Evolutionary conservation across 768 basidiomycete species (phyloP).

Genomic region (Postia placenta): DNA sequence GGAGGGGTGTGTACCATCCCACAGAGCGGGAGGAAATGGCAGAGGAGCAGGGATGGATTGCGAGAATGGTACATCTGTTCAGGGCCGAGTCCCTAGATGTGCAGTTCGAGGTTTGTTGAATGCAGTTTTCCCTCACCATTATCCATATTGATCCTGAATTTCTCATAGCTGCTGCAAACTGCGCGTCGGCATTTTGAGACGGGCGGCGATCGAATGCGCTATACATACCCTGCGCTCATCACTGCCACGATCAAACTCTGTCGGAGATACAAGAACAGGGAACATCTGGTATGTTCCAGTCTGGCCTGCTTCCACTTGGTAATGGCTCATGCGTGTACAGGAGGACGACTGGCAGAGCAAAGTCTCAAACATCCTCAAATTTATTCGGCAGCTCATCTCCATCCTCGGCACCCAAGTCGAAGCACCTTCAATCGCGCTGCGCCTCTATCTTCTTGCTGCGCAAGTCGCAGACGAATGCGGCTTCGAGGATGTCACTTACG

Average conservation of each 20-base stretch:
- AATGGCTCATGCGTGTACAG: conserved; percentile 29
- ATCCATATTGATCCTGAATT: too few species aligned
- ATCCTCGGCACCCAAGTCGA: conserved; percentile 93
- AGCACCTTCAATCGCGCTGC: conserved; percentile 85
- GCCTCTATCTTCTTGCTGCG: conserved; percentile 91
- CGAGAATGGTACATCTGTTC: conserved; percentile 96
- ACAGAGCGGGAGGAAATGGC: conserved; percentile 87
- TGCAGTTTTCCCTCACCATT: background rate
- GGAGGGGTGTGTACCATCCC: conserved; percentile 32
- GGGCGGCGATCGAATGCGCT: conserved; percentile 93
- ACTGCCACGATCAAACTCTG: conserved; percentile 91
- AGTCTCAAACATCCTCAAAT: conserved; percentile 87
- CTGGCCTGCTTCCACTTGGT: background rate
- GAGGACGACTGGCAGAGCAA: conserved; percentile 85
- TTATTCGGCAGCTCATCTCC: conserved; percentile 88
- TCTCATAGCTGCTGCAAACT: conserved; percentile 74
- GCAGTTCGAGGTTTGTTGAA: conserved; percentile 71
- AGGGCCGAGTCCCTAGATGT: conserved; percentile 77
- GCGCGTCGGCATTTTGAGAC: conserved; percentile 86
- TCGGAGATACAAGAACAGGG: conserved; percentile 80
- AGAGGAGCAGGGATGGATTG: conserved; percentile 99
- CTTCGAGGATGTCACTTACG: conserved; percentile 94
- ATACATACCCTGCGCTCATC: conserved; percentile 95
- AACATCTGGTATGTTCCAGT: conserved; percentile 47
- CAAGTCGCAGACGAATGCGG: conserved; percentile 93